Base-by-base conservation (phyloP, 1,284 basidiomycete genomes). In the Xanthoconium separans region DNA sequence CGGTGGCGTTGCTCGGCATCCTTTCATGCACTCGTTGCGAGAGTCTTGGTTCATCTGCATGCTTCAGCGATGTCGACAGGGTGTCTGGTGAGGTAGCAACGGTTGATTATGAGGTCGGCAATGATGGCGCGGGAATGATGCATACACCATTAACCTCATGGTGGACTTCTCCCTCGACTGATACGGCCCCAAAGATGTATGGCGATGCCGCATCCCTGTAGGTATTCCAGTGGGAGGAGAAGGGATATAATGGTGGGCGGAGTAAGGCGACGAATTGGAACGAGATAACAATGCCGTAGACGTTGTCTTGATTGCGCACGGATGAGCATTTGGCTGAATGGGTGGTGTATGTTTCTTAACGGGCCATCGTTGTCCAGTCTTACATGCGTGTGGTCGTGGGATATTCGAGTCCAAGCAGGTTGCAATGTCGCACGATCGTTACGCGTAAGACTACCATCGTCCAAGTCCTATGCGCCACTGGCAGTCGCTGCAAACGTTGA, bases 271-370 rank as follows among this genome's bases (percentile, higher is more conserved):
- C 11, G 66, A 65, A 49, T 60, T 75, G 13, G 72, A 74, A 22
- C 74, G 65, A 20, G 74, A 73, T 39, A 75, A 54, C 27, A 74
- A 37, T 7, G 61, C 75, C 13, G 73, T 70, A 6, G 73, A 73
- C 0, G 74, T 75, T 6, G 72, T 75, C 56, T 70, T 74, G 42
- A 74, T 62, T 13, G 70, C 65, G 51, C 74, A 75, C 4, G 72
- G 72, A 54, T 75, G 74, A 6, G 69, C 60, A 30, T 73, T 71
- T 10, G 63, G 61, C 34, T 51, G 58, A 29, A 71, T 40, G 39
- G 46, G 36, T 16, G 44, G 52, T 29, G 64, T 53, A 13, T 56
- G 51, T 45, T 54, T 63, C 58, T 55, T 65, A 40, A 49, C 50
- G 1, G 56, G 37, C 44, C 64, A 65, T 65, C 24, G 31, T 30